Evolutionary conservation across 768 basidiomycete species (phyloP).

Genomic region (Mycena pura): DNA sequence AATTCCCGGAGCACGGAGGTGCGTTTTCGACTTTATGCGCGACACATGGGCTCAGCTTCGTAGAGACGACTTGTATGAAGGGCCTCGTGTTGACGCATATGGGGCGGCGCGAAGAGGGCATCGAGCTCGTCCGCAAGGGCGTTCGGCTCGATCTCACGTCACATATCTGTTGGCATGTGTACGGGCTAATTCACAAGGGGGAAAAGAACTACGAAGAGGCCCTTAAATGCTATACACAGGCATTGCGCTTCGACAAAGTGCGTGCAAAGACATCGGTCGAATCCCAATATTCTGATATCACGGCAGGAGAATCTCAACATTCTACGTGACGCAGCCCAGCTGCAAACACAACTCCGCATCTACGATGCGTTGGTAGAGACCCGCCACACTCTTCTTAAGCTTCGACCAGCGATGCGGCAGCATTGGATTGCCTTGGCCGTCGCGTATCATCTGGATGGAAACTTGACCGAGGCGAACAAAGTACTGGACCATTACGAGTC

Average conservation of each 20-base stretch:
- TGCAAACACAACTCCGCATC: constrained; percentile 87
- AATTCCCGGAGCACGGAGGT: constrained; percentile 97
- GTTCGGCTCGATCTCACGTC: constrained; percentile 81
- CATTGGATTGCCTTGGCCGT: constrained; percentile 93
- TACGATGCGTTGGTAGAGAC: constrained; percentile 83
- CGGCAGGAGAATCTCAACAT: constrained; percentile 92
- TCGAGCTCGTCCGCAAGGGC: constrained; percentile 85
- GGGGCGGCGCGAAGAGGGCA: constrained; percentile 81
- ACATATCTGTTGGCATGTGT: constrained; percentile 98
- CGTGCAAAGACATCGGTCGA: constrained; percentile 27
- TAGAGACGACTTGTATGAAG: constrained; percentile 97
- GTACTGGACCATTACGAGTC: constrained; percentile 76
- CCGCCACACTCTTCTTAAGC: constrained; percentile 76
- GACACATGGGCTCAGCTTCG: background rate
- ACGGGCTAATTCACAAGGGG: constrained; percentile 92
- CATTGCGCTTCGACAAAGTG: constrained; percentile 89
- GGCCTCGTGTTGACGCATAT: constrained; percentile 85
- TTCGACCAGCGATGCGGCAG: constrained; percentile 83
- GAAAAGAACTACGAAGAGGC: constrained; percentile 97
- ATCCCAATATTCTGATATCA: background rate
- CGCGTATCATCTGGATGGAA: constrained; percentile 85
- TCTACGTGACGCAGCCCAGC: constrained; percentile 85
- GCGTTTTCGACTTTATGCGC: constrained; percentile 27
- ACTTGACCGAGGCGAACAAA: constrained; percentile 70
- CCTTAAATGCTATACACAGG: constrained; percentile 89